Conservation (phyloP, 495 filamentous ascomycete genomes). For the Thermothielavioides terrestris region DNA sequence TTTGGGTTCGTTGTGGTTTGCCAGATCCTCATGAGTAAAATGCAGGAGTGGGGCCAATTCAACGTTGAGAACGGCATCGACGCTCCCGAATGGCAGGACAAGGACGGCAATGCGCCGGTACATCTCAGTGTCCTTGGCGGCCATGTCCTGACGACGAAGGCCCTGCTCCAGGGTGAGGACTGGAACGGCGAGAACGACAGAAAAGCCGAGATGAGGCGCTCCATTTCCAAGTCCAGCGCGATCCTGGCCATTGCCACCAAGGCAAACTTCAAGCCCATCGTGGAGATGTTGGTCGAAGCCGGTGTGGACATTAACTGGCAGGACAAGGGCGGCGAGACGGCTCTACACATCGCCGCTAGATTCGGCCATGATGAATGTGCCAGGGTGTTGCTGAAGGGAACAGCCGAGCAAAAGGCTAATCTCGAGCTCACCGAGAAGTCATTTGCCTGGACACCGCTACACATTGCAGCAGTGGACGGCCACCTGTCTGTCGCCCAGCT, state of each 20-base stretch:
- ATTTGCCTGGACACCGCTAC: conserved; percentile 89
- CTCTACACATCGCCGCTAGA: conserved; percentile 83
- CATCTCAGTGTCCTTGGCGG: conserved; percentile 90
- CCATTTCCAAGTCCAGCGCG: conserved; percentile 77
- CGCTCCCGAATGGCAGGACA: conserved; percentile 77
- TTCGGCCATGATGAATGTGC: conserved; percentile 79
- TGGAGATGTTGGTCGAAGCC: conserved; percentile 78
- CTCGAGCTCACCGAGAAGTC: conserved; percentile 71
- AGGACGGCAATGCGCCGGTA: conserved; percentile 82
- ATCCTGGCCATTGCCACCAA: conserved; percentile 81
- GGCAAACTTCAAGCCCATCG: conserved; percentile 72
- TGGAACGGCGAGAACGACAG: conserved; percentile 53
- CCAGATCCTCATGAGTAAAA: conserved; percentile 74
- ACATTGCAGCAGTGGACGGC: conserved; percentile 85
- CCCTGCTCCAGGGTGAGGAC: conserved; percentile 70
- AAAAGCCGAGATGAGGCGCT: conserved; percentile 53
- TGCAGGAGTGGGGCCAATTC: conserved; percentile 84
- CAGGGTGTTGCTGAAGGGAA: conserved; percentile 61
- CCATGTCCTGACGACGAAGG: conserved; percentile 74
- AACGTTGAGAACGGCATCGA: conserved; percentile 79
- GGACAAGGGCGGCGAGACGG: conserved; percentile 87
- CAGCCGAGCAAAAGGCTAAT: conserved; percentile 58
- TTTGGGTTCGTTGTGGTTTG: conserved; percentile 86
- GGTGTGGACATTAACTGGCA: conserved; percentile 92
- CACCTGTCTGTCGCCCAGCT: conserved; percentile 58